Evolutionary conservation across 2,329 filamentous ascomycete genomes (phyloP), one percentile per base, ranked within the genome.

Genomic region (Aspergillus versicolor): DNA sequence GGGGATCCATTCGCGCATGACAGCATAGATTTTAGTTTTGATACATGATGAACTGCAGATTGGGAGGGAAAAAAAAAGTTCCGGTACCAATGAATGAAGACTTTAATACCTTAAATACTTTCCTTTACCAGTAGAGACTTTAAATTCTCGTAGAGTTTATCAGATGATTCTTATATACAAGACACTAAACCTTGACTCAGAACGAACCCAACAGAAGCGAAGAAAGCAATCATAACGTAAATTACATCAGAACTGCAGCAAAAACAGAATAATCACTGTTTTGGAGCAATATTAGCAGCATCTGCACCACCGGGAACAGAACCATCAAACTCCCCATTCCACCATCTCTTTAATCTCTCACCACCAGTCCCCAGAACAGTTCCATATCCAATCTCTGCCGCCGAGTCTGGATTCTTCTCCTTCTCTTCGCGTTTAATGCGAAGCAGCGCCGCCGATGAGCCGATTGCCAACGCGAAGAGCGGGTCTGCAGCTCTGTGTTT

Each of bases 381-480:
- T 21, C 67, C 65, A 21, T 69, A 67, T 9, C 66, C 64, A 38
- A 74, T 68, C 47, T 75, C 70, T 9, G 67, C 63, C 15, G 73
- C 71, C 30, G 67, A 65, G 27, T 73, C 68, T 4, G 74, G 76
- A 43, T 73, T 67, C 62, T 78, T 76, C 61, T 82, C 81, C 42
- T 70, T 74, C 67, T 84, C 77, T 61, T 84, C 82, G 12, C 82
- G 77, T 55, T 77, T 79, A 61, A 84, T 81, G n/a, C 82, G 78
- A 19, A 81, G 70, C 21, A 76, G 69, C 12, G 82, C 79, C n/a
- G 82, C 81, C 8, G 78, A 76, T 9, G 79, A 67, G 47, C 82
- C 82, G 65, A 84, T 82, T 22, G 65, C 53, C 19, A 71, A 56
- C 22, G 82, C 82, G 64, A 85, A 85, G 57, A 84, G 54, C 32